A percentile compares a stretch with the other conserved stretches of the same genome.
These are phyloP conservation scores for Chaetomium globosum DNA, from an alignment of 2,329 filamentous ascomycete species.

Conservation along the genomic window DNA sequence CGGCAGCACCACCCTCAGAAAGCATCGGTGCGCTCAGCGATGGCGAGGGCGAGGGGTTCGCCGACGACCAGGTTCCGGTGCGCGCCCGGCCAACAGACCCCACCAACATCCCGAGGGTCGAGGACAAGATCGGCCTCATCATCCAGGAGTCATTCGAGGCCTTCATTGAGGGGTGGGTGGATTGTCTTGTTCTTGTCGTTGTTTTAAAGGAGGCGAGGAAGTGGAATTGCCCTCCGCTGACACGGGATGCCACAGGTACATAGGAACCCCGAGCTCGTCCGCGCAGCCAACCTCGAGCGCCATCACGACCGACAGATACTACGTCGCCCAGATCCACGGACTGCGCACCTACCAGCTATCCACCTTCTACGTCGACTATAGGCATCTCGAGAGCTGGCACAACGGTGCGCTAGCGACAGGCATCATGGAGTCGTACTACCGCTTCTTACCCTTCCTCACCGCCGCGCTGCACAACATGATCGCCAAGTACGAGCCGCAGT, in stretches of 20 bases:
- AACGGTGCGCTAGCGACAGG: constrained; percentile 82
- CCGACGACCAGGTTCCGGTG: constrained; percentile 64
- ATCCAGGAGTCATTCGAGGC: constrained; percentile 76
- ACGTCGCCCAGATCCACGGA: constrained; percentile 79
- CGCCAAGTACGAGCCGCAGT: constrained; percentile 88
- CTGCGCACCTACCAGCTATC: constrained; percentile 75
- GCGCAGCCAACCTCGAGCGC: constrained; percentile 68
- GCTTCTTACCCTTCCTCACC: constrained; percentile 89
- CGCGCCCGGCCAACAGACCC: constrained; percentile 53
- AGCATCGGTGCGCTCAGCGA: constrained; percentile 63
- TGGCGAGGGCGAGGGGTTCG: constrained; percentile 64
- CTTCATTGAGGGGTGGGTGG: constrained; percentile 71
- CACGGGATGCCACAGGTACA: constrained; percentile 52
- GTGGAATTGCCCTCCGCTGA: constrained; percentile 19
- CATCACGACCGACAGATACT: constrained; percentile 77
- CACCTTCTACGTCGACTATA: constrained; percentile 84
- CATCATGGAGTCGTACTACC: constrained; percentile 88
- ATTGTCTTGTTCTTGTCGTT: constrained; percentile 34
- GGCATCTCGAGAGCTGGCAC: constrained; percentile 75
- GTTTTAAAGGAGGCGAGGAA: neutral
- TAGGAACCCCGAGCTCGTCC: constrained; percentile 68
- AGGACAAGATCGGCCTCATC: constrained; percentile 74
- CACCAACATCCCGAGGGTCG: constrained; percentile 66
- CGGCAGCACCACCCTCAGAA: constrained; percentile 64
- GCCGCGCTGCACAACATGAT: constrained; percentile 90